phyloP scores from a whole-genome alignment of 2,329 filamentous ascomycete species.

The Myotisia sp. region DNA sequence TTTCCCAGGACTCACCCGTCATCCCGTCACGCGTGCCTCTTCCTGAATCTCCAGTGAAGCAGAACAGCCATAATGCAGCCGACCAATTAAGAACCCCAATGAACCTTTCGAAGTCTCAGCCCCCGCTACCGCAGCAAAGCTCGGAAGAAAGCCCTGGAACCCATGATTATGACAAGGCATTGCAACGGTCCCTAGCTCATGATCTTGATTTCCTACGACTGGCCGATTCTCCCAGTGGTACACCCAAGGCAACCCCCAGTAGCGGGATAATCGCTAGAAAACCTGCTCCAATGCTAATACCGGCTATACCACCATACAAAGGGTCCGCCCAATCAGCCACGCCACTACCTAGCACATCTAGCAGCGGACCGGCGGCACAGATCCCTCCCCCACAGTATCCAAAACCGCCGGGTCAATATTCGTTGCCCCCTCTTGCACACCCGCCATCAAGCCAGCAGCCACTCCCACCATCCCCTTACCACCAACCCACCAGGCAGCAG shows the following conservation, averaged over 20 bases:
- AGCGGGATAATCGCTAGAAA: constrained; percentile 15
- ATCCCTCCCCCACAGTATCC: constrained; percentile 7
- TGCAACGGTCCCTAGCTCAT: constrained; percentile 29
- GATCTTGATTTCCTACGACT: constrained; percentile 29
- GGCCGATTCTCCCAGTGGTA: constrained; percentile 16
- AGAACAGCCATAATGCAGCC: constrained; percentile 34
- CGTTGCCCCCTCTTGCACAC: constrained; percentile 17
- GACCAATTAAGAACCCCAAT: constrained; percentile 35
- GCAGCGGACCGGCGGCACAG: constrained; percentile 7
- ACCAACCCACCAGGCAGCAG: constrained; percentile 2
- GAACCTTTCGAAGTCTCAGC: constrained; percentile 30
- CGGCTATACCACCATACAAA: constrained; percentile 22
- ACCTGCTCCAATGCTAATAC: constrained; percentile 18
- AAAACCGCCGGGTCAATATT: constrained; percentile 15
- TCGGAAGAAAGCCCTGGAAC: constrained; percentile 25
- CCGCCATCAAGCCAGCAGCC: constrained; percentile 11
- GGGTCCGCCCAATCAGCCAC: constrained; percentile 15
- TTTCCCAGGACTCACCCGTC: constrained; percentile 16
- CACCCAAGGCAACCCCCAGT: constrained; percentile 8
- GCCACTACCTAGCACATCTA: constrained; percentile 11
- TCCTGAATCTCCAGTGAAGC: constrained; percentile 45
- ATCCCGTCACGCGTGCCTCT: constrained; percentile 49
- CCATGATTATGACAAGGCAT: constrained; percentile 28
- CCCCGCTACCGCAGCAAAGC: constrained; percentile 11
- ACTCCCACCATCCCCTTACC: constrained; percentile 3